Base-by-base conservation (phyloP, 2,329 filamentous ascomycete species). In the Trichoderma sp. region DNA sequence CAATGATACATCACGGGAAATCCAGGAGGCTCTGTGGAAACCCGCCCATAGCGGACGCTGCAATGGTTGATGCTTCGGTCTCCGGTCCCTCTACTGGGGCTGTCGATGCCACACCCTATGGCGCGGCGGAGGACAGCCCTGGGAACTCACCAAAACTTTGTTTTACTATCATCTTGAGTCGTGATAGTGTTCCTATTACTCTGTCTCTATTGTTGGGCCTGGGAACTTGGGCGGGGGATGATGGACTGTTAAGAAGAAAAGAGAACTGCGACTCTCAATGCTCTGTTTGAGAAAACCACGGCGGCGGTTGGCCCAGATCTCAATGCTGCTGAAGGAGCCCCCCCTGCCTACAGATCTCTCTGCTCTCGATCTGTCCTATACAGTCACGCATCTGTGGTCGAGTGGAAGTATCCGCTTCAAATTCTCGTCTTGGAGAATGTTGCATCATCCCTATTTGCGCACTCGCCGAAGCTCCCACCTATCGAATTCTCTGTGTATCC, bases 291-390 rank as follows among this genome's bases (percentile, higher is more conserved):
- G 20, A 77, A 79, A 7, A 80, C 80, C 32, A 76, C 87, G 68
- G 84, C 82, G 13, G 79, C 81, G 0, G 77, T 82, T 15, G 86
- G 85, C 0, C 76, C 82, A 0, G 78, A 85, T 73, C 73, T 86
- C 76, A 81, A 85, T 55, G 81, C 81, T 3, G 81, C 82, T 1
- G 85, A 88, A 74, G 85, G 85, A 3, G 82, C 82, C 0, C 79
- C 6, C 30, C 8, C 3, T 32, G 3, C 30, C 30, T 8, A 9
- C 30, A 9, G 30, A 32, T 79, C 85, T 71, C 76, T 86, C 7
- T 77, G 80, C 57, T 87, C 85, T 2, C 80, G 84, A n/a, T 79
- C 77, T 11, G 80, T 83, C 0, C 86, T 85, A 73, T 87, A 88
- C 70, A 79, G 78, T 0, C 76, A 77, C 15, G 61, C 75, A 9